These are phyloP conservation scores for Pseudevernia furfuracea DNA, from an alignment of 495 filamentous ascomycete genomes.

Conservation along the genomic window DNA sequence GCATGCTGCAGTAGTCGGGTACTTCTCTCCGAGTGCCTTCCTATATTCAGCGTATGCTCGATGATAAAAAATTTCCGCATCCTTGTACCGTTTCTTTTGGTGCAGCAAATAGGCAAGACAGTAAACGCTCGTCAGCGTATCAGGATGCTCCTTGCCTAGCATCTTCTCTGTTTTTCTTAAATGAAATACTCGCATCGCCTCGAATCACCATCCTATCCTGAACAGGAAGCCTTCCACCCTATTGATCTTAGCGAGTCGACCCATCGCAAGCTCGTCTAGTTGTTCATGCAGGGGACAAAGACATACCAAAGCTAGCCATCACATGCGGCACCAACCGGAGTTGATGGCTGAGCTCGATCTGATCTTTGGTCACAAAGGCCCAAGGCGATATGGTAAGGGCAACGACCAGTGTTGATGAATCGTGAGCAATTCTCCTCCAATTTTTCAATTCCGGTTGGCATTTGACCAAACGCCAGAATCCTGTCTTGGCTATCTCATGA, in stretches of 20 bases:
- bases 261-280: not conserved
- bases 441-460: too few relatives aligned
- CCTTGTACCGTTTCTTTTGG: too few relatives aligned
- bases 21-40: slow-evolving; percentile 7
- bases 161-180: not conserved
- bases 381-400: too few relatives aligned
- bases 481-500: too few relatives aligned
- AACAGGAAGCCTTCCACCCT: not conserved
- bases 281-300: not conserved
- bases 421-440: too few relatives aligned
- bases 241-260: not conserved
- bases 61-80: not conserved
- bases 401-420: too few relatives aligned
- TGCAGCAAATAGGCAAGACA: too few relatives aligned
- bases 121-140: too few relatives aligned
- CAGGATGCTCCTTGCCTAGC: not conserved
- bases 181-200: not conserved
- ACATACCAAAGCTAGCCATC: slow-evolving; percentile 10
- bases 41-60: slow-evolving; percentile 26
- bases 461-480: too few relatives aligned
- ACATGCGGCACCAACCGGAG: slow-evolving; percentile 1
- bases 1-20: too few relatives aligned
- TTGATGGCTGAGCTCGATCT: not conserved
- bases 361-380: too few relatives aligned
- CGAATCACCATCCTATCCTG: not conserved